A percentile compares a stretch with the other conserved stretches of the same genome.
Conservation (phyloP, 192 early-diverging fungal species). For the Coemansia sp. region DNA sequence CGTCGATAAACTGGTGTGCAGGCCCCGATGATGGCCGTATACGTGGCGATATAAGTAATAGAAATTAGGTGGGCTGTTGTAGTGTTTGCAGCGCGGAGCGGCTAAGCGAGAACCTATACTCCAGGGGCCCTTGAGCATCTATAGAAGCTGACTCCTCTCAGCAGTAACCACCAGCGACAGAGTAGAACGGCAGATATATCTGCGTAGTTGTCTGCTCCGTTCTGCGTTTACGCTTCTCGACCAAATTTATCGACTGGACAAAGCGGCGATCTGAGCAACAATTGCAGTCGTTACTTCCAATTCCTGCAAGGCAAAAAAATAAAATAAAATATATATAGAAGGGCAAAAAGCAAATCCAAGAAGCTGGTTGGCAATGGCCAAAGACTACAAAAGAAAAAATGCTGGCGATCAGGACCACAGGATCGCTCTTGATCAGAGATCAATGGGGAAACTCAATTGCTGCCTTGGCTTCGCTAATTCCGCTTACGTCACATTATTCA, state of each 20-base stretch:
- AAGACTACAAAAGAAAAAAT: not conserved
- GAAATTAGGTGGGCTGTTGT: not conserved
- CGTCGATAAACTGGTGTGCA: constrained; percentile 29
- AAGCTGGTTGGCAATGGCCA: not conserved
- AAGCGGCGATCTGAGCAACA: not conserved
- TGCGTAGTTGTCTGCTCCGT: not conserved
- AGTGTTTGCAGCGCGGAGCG: not conserved
- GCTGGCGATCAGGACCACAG: not conserved
- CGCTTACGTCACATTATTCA: too few relatives aligned
- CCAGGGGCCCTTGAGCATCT: constrained; percentile 11
- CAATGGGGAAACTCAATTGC: too few relatives aligned
- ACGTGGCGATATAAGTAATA: constrained; percentile 1
- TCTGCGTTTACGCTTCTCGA: not conserved
- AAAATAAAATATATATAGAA: not conserved
- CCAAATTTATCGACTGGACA: not conserved
- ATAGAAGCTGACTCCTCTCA: not conserved
- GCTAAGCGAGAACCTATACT: constrained; percentile 14
- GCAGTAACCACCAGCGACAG: not conserved
- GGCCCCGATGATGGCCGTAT: not conserved
- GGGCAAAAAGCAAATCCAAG: not conserved
- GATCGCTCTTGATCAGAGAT: not conserved
- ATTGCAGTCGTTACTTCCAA: not conserved
- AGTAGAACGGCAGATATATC: not conserved
- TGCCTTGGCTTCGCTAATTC: too few relatives aligned
- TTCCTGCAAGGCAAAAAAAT: not conserved